These are phyloP conservation scores for Senna siamea DNA, from an alignment of 306 rosid species.

Conservation along the genomic window DNA sequence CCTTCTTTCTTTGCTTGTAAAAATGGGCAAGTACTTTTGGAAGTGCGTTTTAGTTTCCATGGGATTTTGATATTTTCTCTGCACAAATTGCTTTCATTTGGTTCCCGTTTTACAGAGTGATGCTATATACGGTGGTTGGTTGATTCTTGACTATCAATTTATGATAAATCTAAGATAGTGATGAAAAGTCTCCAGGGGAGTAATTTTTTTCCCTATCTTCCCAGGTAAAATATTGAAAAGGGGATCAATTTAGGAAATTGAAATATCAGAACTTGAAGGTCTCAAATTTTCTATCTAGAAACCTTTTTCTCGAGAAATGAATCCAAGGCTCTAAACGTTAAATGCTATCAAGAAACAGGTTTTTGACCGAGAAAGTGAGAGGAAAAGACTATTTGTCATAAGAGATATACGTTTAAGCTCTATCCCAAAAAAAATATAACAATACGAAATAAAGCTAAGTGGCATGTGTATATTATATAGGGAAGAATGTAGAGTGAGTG, in stretches of 20 bases:
- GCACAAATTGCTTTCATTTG: not conserved
- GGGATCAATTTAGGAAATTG: not conserved
- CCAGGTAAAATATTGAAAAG: not conserved
- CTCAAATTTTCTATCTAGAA: not conserved
- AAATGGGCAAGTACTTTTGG: conserved; percentile 32
- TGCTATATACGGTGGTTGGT: not conserved
- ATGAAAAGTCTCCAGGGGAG: too few relatives aligned
- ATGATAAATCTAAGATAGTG: too few relatives aligned
- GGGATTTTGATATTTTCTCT: not conserved
- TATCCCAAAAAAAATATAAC: too few relatives aligned
- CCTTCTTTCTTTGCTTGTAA: not conserved
- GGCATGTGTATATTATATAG: too few relatives aligned
- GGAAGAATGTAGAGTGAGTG: not conserved
- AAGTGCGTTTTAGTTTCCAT: conserved; percentile 16
- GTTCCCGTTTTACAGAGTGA: not conserved
- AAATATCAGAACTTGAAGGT: conserved; percentile 2
- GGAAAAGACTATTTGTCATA: too few relatives aligned
- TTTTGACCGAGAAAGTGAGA: too few relatives aligned
- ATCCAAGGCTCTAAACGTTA: not conserved
- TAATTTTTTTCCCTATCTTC: too few relatives aligned
- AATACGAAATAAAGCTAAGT: too few relatives aligned
- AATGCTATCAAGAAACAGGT: too few relatives aligned
- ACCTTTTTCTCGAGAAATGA: not conserved
- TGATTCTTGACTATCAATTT: too few relatives aligned
- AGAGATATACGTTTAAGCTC: too few relatives aligned